Conservation (phyloP, 768 basidiomycete species). For the Leccinum longicurvipes region DNA sequence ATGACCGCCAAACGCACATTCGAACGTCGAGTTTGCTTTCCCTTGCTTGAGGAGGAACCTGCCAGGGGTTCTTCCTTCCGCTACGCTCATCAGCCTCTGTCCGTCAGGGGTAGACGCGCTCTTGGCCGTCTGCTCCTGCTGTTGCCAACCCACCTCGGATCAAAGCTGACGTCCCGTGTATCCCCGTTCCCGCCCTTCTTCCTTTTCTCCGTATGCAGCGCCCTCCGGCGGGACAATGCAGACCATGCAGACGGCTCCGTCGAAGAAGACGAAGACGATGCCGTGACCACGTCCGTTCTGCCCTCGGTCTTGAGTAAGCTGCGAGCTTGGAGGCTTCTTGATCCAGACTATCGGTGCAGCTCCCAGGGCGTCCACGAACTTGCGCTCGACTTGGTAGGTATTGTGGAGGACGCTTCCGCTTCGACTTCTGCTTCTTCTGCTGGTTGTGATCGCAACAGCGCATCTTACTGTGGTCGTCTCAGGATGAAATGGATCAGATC, state of each 20-base stretch:
- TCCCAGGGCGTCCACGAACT: conserved; percentile 11
- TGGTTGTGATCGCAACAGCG: neutral
- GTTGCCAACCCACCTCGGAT: conserved; percentile 10
- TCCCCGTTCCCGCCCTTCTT: conserved; percentile 13
- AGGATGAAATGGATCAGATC: conserved; percentile 18
- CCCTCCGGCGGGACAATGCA: conserved; percentile 2
- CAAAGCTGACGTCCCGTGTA: neutral
- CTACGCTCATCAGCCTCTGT: conserved; percentile 2
- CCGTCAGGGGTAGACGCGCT: conserved; percentile 3
- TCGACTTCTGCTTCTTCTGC: neutral
- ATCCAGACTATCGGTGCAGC: conserved; percentile 13
- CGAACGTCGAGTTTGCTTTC: neutral
- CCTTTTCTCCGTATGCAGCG: conserved; percentile 24
- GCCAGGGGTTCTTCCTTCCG: neutral
- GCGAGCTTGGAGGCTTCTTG: conserved; percentile 25
- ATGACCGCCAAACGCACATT: conserved; percentile 16
- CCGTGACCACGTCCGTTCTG: conserved; percentile 9
- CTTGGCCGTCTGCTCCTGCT: conserved; percentile 17
- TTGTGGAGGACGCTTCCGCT: neutral
- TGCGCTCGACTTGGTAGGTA: conserved; percentile 20
- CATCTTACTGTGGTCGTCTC: conserved; percentile 1
- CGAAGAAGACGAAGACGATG: neutral
- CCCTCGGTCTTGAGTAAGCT: conserved; percentile 23
- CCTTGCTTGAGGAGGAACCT: conserved; percentile 1
- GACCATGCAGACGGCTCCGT: neutral